phyloP scores from a whole-genome alignment of 1,139 yeast genomes.

The Geotrichum carabidarum region DNA sequence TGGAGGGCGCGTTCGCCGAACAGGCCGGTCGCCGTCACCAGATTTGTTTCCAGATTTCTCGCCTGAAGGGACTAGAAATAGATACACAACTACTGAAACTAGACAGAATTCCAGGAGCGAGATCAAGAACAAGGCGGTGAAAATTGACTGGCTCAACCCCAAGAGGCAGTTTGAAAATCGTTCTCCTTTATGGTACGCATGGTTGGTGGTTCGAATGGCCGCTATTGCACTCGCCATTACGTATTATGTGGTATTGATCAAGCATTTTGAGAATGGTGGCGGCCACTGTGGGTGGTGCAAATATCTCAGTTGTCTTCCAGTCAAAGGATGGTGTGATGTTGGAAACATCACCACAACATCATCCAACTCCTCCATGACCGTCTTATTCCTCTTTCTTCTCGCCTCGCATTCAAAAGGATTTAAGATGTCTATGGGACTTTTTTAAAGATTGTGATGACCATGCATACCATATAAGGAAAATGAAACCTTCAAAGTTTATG shows the following conservation, averaged over 20 bases:
- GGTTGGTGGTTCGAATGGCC: conserved; percentile 49
- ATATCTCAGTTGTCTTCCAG: conserved; percentile 66
- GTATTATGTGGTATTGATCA: conserved; percentile 48
- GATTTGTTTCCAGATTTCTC: conserved; percentile 1
- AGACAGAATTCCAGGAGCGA: background rate
- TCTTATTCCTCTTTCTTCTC: background rate
- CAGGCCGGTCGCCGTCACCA: background rate
- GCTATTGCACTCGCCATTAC: conserved; percentile 48
- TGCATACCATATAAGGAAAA: too few species aligned
- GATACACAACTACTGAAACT: background rate
- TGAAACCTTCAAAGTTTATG: too few species aligned
- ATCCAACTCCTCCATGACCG: conserved; percentile 9
- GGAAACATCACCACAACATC: conserved; percentile 43
- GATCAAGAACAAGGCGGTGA: background rate
- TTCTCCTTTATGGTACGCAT: conserved; percentile 45
- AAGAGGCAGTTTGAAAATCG: conserved; percentile 31
- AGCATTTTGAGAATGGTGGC: conserved; percentile 47
- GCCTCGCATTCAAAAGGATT: background rate
- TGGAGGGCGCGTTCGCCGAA: too few species aligned
- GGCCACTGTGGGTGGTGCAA: conserved; percentile 66
- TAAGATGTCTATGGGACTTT: background rate
- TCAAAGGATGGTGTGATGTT: conserved; percentile 65
- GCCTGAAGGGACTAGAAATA: background rate
- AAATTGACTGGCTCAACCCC: conserved; percentile 2
- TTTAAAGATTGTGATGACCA: background rate